phyloP scores from a whole-genome alignment of 1,139 yeast genomes.

The Keqinozyma sinolaborantium region DNA sequence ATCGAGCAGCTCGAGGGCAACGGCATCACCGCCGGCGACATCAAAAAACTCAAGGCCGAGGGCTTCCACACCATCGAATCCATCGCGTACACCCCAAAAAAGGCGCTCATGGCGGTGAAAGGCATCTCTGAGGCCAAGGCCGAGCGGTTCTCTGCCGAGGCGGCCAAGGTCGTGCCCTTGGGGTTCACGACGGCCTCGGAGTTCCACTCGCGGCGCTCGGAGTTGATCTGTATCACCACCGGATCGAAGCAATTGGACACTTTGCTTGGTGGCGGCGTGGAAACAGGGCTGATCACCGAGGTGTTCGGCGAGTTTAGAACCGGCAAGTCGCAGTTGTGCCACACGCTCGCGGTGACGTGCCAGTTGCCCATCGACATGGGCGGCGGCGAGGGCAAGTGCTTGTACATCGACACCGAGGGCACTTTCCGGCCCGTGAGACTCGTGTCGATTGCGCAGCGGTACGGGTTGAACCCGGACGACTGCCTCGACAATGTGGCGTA shows the following conservation, averaged over 20 bases:
- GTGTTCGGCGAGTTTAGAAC: constrained; percentile 97
- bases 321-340: constrained; percentile 96
- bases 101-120: constrained; percentile 70
- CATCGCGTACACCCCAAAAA: constrained; percentile 84
- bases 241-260: constrained; percentile 95
- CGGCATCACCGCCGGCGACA: constrained; percentile 80
- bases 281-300: constrained; percentile 96
- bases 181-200: constrained; percentile 98
- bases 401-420: constrained; percentile 95
- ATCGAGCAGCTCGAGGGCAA: constrained; percentile 64
- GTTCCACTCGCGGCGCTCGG: constrained; percentile 85
- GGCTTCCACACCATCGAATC: constrained; percentile 91
- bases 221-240: constrained; percentile 87
- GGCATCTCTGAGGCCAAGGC: constrained; percentile 98
- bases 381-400: constrained; percentile 98
- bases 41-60: constrained; percentile 74
- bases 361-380: constrained; percentile 97
- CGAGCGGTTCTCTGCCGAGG: constrained; percentile 76
- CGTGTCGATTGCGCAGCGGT: constrained; percentile 86
- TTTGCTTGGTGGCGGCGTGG: constrained; percentile 92
- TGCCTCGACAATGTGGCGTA: constrained; percentile 96
- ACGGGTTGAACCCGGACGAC: constrained; percentile 91
- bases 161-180: constrained; percentile 85
- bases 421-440: constrained; percentile 92
- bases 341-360: constrained; percentile 94